These are phyloP conservation scores for Calonectria ilicicola DNA, from an alignment of 2,329 filamentous ascomycete genomes.

Conservation along the genomic window DNA sequence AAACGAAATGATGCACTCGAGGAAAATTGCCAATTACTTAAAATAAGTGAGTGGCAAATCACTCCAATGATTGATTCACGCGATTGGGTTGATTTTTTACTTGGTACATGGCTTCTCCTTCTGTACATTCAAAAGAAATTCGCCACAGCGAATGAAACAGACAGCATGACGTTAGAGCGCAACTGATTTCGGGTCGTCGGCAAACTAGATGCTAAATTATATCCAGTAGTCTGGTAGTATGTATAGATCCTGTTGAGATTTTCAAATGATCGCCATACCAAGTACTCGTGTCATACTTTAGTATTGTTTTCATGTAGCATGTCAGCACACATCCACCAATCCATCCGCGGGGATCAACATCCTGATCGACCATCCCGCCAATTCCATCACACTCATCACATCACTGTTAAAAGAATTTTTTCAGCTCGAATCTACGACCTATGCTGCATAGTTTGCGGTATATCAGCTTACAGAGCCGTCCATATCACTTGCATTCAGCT, in stretches of 20 bases:
- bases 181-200: not conserved
- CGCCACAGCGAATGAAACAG: not conserved
- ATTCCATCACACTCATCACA: not conserved
- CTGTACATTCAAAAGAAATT: too few species aligned
- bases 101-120: too few species aligned
- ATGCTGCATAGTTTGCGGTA: not conserved
- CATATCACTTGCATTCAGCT: not conserved
- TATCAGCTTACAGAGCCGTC: not conserved
- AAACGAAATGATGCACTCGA: too few species aligned
- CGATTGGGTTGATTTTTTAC: too few species aligned
- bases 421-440: not conserved
- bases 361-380: not conserved
- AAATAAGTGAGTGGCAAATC: too few species aligned
- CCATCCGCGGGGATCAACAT: not conserved
- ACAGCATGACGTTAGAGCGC: not conserved
- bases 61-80: too few species aligned
- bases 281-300: not conserved
- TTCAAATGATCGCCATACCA: not conserved
- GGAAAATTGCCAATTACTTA: too few species aligned
- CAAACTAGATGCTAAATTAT: not conserved
- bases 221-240: not conserved
- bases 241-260: not conserved
- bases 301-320: not conserved
- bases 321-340: not conserved
- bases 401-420: not conserved